Percentiles rank a stretch among this genome's conserved stretches.
phyloP scores from a whole-genome alignment of 192 early-diverging fungal genomes.

The Ambispora gerdemannii region DNA sequence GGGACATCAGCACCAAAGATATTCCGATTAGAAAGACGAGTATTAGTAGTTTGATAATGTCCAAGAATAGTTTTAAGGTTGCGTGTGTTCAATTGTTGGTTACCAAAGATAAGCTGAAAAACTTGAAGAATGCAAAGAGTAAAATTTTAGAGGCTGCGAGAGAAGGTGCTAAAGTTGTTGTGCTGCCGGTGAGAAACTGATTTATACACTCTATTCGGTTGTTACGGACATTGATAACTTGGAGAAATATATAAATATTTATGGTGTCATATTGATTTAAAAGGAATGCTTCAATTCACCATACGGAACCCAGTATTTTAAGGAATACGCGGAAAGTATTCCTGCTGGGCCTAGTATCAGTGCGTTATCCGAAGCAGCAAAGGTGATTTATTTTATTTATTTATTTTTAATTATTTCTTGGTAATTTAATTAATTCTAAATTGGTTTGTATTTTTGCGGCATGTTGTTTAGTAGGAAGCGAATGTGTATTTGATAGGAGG shows the following conservation, averaged over 20 bases:
- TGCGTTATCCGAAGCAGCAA: constrained; percentile 81
- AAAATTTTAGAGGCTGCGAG: constrained; percentile 82
- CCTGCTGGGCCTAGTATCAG: constrained; percentile 64
- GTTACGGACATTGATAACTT: not conserved
- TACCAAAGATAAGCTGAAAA: constrained; percentile 69
- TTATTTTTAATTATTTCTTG: too few species aligned
- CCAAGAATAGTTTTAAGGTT: constrained; percentile 51
- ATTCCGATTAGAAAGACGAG: too few species aligned
- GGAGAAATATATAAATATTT: constrained; percentile 2
- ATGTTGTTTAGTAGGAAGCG: constrained; percentile 51
- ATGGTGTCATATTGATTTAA: not conserved
- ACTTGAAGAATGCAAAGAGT: constrained; percentile 70
- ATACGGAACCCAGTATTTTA: constrained; percentile 90
- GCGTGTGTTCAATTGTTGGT: constrained; percentile 81
- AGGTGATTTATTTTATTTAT: constrained; percentile 36
- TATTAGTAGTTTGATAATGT: too few species aligned
- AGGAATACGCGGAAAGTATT: constrained; percentile 84
- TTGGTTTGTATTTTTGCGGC: not conserved
- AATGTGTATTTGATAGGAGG: constrained; percentile 82
- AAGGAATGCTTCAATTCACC: constrained; percentile 98
- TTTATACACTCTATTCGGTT: not conserved
- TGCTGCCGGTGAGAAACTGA: constrained; percentile 68
- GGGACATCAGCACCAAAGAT: too few species aligned
- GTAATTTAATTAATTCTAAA: too few species aligned
- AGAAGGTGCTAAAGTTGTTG: constrained; percentile 84